Base-by-base conservation (phyloP, 495 filamentous ascomycete species). In the Hypoxylon intermedium region DNA sequence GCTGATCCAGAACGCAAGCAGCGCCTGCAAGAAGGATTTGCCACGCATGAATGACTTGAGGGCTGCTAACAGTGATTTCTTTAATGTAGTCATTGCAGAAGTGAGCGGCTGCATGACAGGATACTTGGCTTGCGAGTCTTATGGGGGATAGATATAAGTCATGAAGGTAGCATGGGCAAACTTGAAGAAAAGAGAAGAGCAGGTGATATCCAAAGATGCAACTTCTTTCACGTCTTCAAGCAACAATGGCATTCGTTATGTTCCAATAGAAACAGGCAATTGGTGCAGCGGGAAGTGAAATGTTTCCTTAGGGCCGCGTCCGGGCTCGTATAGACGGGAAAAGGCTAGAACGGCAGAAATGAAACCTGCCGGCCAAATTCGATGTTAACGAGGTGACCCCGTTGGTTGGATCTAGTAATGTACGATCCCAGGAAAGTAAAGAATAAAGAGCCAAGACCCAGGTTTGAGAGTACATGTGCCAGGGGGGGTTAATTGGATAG, bases 31-130 rank as follows among this genome's bases (percentile, higher is more conserved):
- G 50, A 83, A 68, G 15, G 79, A 79, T 66, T 75, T 79, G 52
- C 79, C 80, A 37, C 80, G 75, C 24, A 82, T 68, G 37, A 83
- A 73, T 53, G 79, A 79, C 72, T 77, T 78, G 28, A 77, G 60
- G 48, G 76, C 77, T 53, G 77, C 70, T 34, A 77, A 42, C 46
- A 79, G 53, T 34, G 69, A 70, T 62, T 75, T 74, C 49, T 73
- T 74, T 41, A 81, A 63, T 23, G 72, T 73, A 68, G 75, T 72
- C 77, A 80, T 82, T 48, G 74, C 68, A 68, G 69, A 73, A 72
- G 66, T 71, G 75, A 78, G 69, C 45, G 73, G 67, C 58, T 60
- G 72, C 75, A 79, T 77, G 73, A 75, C 77, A 74, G 66, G 65
- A 69, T 69, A 63, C 40, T 38, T 18, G 5, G 34, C 18, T 34